phyloP scores from a whole-genome alignment of 331 rosid species.

The Rhamnella rubrinervis region DNA sequence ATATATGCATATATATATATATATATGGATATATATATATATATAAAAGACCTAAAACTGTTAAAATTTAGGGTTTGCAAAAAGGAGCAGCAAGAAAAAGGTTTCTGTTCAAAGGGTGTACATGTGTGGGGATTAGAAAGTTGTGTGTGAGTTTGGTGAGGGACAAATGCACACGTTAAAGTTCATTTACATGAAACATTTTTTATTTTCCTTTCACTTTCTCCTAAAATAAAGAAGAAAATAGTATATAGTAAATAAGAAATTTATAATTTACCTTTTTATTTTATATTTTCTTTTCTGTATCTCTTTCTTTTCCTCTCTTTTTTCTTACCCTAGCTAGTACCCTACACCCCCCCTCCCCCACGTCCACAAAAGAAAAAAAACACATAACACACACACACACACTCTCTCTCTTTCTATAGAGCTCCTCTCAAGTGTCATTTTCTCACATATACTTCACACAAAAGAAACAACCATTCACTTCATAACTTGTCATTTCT shows the following conservation, averaged over 20 bases:
- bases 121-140: conserved; percentile 47
- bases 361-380: conserved; percentile 66
- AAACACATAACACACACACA: neutral
- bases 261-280: conserved; percentile 33
- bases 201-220: conserved; percentile 28
- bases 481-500: conserved; percentile 82
- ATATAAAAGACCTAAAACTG: neutral
- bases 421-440: conserved; percentile 70
- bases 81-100: conserved; percentile 27
- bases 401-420: conserved; percentile 1
- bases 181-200: conserved; percentile 25
- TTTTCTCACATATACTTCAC: conserved; percentile 97
- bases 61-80: conserved; percentile 12
- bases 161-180: conserved; percentile 62
- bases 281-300: conserved; percentile 19
- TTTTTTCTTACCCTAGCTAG: conserved; percentile 9
- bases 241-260: conserved; percentile 38
- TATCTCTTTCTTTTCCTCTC: conserved; percentile 30
- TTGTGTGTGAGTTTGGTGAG: conserved; percentile 43
- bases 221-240: conserved; percentile 4
- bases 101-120: conserved; percentile 38
- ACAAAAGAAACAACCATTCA: conserved; percentile 91
- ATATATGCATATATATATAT: neutral
- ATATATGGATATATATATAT: conserved; percentile 2
- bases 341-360: conserved; percentile 4